Conservation (phyloP, 202 grass and related monocot genomes). For the Sporobolus alterniflorus region DNA sequence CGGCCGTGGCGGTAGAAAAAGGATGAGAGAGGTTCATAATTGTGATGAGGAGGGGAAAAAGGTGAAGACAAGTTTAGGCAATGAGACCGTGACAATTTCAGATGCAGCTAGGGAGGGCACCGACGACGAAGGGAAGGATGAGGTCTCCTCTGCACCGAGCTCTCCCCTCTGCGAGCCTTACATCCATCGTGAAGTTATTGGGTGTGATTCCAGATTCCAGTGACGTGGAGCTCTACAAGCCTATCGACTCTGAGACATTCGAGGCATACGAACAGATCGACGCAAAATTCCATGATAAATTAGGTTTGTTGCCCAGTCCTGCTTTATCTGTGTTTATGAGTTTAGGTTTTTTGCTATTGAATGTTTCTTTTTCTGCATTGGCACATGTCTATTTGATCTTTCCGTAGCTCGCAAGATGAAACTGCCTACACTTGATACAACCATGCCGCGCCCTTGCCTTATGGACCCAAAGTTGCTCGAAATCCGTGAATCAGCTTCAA, state of each 20-base stretch:
- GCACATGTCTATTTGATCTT: background rate
- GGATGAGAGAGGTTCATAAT: too few relatives aligned
- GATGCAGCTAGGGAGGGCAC: too few relatives aligned
- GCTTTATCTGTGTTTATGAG: background rate
- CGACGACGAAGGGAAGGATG: background rate
- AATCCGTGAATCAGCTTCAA: background rate
- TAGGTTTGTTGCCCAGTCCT: background rate
- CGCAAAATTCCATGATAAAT: background rate
- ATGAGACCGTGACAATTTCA: too few relatives aligned
- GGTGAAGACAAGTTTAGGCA: too few relatives aligned
- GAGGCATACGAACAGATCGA: background rate
- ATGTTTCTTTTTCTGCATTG: too few relatives aligned
- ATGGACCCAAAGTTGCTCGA: background rate
- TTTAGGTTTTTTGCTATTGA: background rate
- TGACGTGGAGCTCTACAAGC: background rate
- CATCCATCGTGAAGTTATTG: background rate
- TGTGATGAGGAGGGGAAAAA: too few relatives aligned
- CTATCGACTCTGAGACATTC: background rate
- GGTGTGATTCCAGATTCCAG: background rate
- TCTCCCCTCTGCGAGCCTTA: background rate
- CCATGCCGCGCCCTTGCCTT: too few relatives aligned
- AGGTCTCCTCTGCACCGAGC: constrained; percentile 1
- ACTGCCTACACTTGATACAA: background rate
- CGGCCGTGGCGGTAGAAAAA: too few relatives aligned
- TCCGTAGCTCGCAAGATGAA: background rate